These are phyloP conservation scores for Lithospermum erythrorhizon DNA, from an alignment of 257 asterid genomes.

Conservation along the genomic window DNA sequence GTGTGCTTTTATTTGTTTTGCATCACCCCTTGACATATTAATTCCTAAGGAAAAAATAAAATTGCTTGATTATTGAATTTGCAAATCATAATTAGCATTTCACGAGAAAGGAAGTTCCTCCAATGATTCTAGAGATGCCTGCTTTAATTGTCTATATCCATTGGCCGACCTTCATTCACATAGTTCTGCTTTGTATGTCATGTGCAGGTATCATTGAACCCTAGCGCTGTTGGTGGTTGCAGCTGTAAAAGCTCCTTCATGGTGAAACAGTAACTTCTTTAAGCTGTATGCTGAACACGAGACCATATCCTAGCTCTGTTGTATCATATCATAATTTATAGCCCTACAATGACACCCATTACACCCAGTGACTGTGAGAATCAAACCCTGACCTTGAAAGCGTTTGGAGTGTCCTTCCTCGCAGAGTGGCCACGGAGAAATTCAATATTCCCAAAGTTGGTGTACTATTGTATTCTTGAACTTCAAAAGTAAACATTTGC, in stretches of 20 bases:
- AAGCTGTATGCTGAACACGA: background rate
- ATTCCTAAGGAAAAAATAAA: background rate
- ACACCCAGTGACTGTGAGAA: background rate
- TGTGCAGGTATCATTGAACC: constrained; percentile 73
- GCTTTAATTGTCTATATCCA: background rate
- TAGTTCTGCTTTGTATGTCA: background rate
- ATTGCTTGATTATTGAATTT: no score
- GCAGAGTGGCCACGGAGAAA: no score
- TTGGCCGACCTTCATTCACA: background rate
- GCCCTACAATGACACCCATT: background rate
- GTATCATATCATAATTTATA: background rate
- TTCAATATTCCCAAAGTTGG: background rate
- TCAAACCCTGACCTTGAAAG: background rate
- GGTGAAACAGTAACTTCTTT: constrained; percentile 30
- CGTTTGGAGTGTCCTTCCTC: no score
- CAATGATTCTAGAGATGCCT: no score
- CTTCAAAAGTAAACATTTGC: background rate
- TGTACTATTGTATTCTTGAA: background rate
- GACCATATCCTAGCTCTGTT: background rate
- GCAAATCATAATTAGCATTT: no score
- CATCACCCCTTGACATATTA: background rate
- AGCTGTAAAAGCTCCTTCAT: constrained; percentile 88
- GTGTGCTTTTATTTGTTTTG: background rate
- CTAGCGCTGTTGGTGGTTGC: constrained; percentile 96
- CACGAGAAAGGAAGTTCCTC: no score